Conservation (phyloP, 2,329 filamentous ascomycete genomes). For the Ophiostoma sp. region DNA sequence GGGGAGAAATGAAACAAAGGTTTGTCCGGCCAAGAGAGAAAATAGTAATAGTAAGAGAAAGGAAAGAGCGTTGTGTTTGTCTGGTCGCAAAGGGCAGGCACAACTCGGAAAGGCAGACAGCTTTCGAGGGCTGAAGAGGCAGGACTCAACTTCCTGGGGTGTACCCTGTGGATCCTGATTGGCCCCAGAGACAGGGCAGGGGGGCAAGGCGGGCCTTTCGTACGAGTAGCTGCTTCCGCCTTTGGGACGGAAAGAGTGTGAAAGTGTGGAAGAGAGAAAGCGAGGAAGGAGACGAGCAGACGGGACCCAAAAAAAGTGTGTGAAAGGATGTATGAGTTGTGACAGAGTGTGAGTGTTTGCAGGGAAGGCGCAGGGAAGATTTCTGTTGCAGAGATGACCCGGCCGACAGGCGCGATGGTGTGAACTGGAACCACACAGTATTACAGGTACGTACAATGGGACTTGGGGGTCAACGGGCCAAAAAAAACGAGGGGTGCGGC, state of each 20-base stretch:
- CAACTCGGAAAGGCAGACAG: neutral
- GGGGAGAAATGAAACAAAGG: neutral
- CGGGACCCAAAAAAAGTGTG: neutral
- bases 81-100: neutral
- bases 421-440: neutral
- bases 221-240: constrained; percentile 15
- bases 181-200: constrained; percentile 10
- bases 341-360: neutral
- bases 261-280: neutral
- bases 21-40: neutral
- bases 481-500: neutral
- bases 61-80: constrained; percentile 14
- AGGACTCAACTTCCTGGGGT: neutral
- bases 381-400: constrained; percentile 9
- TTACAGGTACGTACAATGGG: neutral
- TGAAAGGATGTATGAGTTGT: neutral
- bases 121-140: constrained; percentile 15
- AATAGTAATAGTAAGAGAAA: neutral
- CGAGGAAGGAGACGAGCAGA: neutral
- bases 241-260: neutral
- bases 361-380: neutral
- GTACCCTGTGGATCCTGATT: constrained; percentile 8
- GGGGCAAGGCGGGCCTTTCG: constrained; percentile 3
- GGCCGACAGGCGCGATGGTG: neutral
- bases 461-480: too few species aligned